Evolutionary conservation across 148 eudicot genomes (phyloP).

Genomic region (Pharnaceum exiguum): DNA sequence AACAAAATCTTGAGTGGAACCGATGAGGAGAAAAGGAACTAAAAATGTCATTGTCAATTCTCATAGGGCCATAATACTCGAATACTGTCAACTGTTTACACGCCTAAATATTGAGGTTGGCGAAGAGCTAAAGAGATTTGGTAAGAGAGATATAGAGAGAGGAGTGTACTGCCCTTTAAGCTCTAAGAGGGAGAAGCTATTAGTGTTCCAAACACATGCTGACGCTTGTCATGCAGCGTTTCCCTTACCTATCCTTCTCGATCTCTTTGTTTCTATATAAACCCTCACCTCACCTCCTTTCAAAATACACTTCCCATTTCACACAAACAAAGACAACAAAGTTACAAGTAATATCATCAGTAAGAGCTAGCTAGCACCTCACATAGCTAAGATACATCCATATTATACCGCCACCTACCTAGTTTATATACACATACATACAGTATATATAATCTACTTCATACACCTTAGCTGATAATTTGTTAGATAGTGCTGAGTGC

Average conservation of each 20-base stretch:
- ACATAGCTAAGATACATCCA: conserved; percentile 9
- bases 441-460: too few relatives aligned
- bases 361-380: not conserved
- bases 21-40: too few relatives aligned
- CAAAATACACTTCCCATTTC: conserved; percentile 17
- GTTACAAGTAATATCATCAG: not conserved
- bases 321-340: not conserved
- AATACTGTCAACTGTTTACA: too few relatives aligned
- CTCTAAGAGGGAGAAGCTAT: conserved; percentile 20
- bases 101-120: not conserved
- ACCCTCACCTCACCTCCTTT: conserved; percentile 12
- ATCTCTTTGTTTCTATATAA: conserved; percentile 26
- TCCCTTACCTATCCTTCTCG: conserved; percentile 14
- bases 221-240: conserved; percentile 35
- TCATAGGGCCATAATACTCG: too few relatives aligned
- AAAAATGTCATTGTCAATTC: too few relatives aligned
- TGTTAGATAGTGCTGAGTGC: too few relatives aligned
- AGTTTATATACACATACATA: too few relatives aligned
- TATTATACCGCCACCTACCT: too few relatives aligned
- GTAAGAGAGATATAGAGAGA: not conserved
- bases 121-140: not conserved
- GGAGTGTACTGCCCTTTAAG: not conserved
- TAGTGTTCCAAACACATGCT: conserved; percentile 17
- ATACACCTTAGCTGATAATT: too few relatives aligned
- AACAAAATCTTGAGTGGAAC: too few relatives aligned